Percentiles rank a stretch among this genome's conserved stretches.
Conservation (phyloP, 164 flowering plant genomes). For the Brasenia schreberi region DNA sequence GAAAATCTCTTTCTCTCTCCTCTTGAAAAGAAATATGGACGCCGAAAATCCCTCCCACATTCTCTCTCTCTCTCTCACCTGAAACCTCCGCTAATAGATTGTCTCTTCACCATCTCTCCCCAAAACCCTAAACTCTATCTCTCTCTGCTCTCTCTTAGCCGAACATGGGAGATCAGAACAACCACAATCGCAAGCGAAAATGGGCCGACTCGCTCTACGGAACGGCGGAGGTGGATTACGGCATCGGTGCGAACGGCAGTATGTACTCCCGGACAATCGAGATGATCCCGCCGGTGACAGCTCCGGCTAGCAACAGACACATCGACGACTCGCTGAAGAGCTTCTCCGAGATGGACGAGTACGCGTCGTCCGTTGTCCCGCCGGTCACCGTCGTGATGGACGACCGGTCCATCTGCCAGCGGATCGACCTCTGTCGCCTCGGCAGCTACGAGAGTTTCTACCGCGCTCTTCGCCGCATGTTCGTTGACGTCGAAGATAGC, state of each 20-base stretch:
- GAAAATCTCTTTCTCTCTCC: too few species aligned
- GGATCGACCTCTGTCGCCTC: conserved; percentile 54
- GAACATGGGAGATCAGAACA: conserved; percentile 15
- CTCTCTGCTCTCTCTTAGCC: neutral
- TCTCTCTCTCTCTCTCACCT: neutral
- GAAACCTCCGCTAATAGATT: neutral
- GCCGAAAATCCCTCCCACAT: too few species aligned
- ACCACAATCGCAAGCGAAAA: conserved; percentile 5
- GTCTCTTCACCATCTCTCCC: neutral
- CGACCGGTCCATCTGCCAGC: conserved; percentile 80
- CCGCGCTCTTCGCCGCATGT: conserved; percentile 54
- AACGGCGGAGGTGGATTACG: too few species aligned
- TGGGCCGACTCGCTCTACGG: neutral
- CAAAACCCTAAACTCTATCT: neutral
- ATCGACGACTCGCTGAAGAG: neutral
- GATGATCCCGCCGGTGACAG: neutral
- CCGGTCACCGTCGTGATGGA: conserved; percentile 72
- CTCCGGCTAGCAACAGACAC: neutral
- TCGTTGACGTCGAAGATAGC: conserved; percentile 22
- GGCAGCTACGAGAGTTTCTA: conserved; percentile 56
- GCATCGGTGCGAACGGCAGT: conserved; percentile 3
- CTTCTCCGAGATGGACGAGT: conserved; percentile 21
- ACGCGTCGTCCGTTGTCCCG: conserved; percentile 35
- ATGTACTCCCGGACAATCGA: conserved; percentile 8
- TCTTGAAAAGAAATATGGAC: too few species aligned